Evolutionary conservation across 495 filamentous ascomycete species (phyloP).

Genomic region (Talaromyces proteolyticus): DNA sequence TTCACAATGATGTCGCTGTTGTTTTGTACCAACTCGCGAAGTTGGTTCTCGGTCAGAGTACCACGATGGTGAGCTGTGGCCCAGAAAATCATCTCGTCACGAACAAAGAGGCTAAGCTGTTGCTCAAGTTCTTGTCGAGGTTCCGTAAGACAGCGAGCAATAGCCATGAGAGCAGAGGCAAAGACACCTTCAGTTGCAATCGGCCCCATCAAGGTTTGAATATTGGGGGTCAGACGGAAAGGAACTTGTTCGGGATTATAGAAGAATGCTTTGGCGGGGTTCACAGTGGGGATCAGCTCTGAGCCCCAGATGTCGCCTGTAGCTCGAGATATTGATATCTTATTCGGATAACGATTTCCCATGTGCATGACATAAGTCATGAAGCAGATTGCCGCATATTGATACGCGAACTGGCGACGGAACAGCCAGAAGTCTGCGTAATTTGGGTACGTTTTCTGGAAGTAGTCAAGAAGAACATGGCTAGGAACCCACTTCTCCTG

Average conservation of each 20-base stretch:
- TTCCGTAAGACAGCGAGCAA: constrained; percentile 92
- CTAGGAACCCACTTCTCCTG: constrained; percentile 85
- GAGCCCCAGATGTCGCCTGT: constrained; percentile 96
- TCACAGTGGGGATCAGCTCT: constrained; percentile 83
- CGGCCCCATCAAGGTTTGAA: constrained; percentile 92
- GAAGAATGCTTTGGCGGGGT: constrained; percentile 75
- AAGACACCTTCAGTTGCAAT: constrained; percentile 94
- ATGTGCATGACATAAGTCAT: constrained; percentile 99
- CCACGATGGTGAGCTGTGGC: constrained; percentile 74
- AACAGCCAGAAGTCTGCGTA: constrained; percentile 97
- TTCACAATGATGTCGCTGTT: constrained; percentile 91
- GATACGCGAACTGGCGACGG: constrained; percentile 91
- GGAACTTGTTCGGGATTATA: constrained; percentile 90
- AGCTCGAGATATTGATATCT: constrained; percentile 82
- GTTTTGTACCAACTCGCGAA: constrained; percentile 79
- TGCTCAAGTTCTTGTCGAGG: constrained; percentile 85
- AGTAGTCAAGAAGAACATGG: constrained; percentile 78
- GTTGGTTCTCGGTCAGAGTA: constrained; percentile 57
- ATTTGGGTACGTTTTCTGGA: constrained; percentile 80
- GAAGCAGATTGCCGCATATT: constrained; percentile 93
- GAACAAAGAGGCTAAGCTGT: constrained; percentile 86
- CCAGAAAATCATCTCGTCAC: constrained; percentile 98
- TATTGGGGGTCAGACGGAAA: constrained; percentile 94
- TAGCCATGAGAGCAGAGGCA: constrained; percentile 85
- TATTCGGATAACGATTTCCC: constrained; percentile 88